A percentile compares a stretch with the other conserved stretches of the same genome.
phyloP scores from a whole-genome alignment of 805 yeast genomes.

The Lipomyces orientalis region DNA sequence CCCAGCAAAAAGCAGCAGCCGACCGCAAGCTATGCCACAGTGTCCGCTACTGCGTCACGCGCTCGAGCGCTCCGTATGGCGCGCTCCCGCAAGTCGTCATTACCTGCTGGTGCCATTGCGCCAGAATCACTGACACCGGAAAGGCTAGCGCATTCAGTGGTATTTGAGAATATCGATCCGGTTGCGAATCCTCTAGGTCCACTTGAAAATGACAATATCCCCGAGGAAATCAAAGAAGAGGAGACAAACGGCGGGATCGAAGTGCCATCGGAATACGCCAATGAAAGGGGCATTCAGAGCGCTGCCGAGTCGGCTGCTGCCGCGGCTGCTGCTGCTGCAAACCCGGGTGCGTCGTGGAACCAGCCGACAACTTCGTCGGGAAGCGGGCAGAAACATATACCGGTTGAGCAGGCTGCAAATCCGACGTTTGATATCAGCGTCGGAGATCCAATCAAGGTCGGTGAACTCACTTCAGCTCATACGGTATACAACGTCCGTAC shows the following conservation, averaged over 20 bases:
- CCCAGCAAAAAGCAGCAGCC: background rate
- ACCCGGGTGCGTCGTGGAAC: conserved; percentile 13
- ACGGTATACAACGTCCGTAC: conserved; percentile 83
- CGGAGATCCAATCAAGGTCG: conserved; percentile 90
- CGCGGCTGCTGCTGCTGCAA: conserved; percentile 35
- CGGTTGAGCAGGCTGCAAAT: conserved; percentile 34
- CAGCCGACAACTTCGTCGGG: conserved; percentile 8
- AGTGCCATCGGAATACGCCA: conserved; percentile 10
- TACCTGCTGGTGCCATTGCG: conserved; percentile 17
- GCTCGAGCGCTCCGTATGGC: conserved; percentile 37
- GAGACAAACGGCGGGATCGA: conserved; percentile 57
- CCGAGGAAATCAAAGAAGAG: conserved; percentile 52
- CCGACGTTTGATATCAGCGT: conserved; percentile 65
- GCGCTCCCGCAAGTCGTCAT: conserved; percentile 31
- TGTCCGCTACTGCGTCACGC: conserved; percentile 32
- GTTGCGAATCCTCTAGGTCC: conserved; percentile 34
- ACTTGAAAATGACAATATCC: conserved; percentile 18
- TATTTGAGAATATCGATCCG: conserved; percentile 27
- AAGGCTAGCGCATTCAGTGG: conserved; percentile 14
- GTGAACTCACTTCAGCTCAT: conserved; percentile 87
- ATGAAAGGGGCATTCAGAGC: conserved; percentile 30
- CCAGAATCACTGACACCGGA: conserved; percentile 11
- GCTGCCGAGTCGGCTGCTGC: conserved; percentile 32
- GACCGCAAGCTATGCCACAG: conserved; percentile 25
- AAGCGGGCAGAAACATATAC: conserved; percentile 14